phyloP scores from a whole-genome alignment of 768 basidiomycete genomes.

The Termitomyces sp. region DNA sequence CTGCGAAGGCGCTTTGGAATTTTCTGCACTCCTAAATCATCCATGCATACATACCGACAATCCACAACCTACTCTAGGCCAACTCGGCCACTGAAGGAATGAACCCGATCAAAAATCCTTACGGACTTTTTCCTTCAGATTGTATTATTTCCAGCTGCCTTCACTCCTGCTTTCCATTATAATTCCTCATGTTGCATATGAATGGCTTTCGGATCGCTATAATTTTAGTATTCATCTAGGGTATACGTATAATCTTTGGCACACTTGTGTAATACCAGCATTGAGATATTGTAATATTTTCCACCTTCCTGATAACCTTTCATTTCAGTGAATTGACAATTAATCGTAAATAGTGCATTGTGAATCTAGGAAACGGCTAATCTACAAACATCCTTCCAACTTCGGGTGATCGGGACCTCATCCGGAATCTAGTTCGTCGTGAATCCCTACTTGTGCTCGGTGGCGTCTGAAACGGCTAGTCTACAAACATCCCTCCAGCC shows the following conservation, averaged over 20 bases:
- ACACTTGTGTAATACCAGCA: background rate
- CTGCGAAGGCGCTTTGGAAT: slow-evolving; percentile 30
- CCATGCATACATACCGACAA: slow-evolving; percentile 19
- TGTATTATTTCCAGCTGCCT: background rate
- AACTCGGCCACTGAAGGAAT: slow-evolving; percentile 9
- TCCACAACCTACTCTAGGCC: slow-evolving; percentile 5
- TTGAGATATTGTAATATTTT: background rate
- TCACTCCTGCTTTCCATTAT: background rate
- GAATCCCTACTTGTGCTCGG: background rate
- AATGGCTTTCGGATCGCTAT: background rate
- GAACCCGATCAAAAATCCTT: background rate
- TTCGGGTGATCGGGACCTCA: slow-evolving; percentile 12
- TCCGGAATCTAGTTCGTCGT: background rate
- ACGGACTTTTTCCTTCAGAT: background rate
- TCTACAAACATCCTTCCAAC: slow-evolving; percentile 30
- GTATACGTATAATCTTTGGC: background rate
- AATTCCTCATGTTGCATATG: background rate
- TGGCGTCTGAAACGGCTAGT: slow-evolving; percentile 14
- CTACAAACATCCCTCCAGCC: slow-evolving; percentile 28
- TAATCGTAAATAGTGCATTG: background rate
- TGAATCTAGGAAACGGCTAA: slow-evolving; percentile 3
- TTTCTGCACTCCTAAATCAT: slow-evolving; percentile 32
- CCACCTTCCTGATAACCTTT: background rate
- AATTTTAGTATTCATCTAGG: background rate
- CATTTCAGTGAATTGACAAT: background rate